Conservation (phyloP, 2,329 filamentous ascomycete species). For the Botryotinia globosa region DNA sequence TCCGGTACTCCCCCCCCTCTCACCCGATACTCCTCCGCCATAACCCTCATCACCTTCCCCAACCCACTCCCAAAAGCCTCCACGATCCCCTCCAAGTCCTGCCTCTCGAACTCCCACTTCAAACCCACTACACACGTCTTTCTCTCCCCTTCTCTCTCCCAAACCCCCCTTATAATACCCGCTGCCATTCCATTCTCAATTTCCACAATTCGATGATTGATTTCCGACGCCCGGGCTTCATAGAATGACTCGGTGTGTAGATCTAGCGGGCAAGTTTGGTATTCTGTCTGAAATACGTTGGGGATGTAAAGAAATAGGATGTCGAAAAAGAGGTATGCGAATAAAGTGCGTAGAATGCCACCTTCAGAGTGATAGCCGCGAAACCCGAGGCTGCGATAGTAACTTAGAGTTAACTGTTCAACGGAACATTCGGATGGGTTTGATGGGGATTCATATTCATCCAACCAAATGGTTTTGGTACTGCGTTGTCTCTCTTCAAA, state of each 20-base stretch:
- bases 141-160: slow-evolving; percentile 64
- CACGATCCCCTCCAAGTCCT: slow-evolving; percentile 77
- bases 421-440: slow-evolving; percentile 73
- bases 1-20: slow-evolving; percentile 88
- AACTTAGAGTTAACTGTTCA: slow-evolving; percentile 88
- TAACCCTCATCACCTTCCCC: slow-evolving; percentile 82
- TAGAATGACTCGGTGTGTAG: slow-evolving; percentile 93
- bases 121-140: slow-evolving; percentile 87
- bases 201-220: slow-evolving; percentile 80
- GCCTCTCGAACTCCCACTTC: slow-evolving; percentile 81
- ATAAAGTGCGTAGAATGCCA: slow-evolving; percentile 86
- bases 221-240: slow-evolving; percentile 78
- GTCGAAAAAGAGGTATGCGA: slow-evolving; percentile 89
- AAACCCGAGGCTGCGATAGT: slow-evolving; percentile 78
- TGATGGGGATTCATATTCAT: slow-evolving; percentile 61
- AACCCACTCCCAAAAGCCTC: slow-evolving; percentile 78
- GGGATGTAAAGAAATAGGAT: slow-evolving; percentile 89
- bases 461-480: slow-evolving; percentile 83
- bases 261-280: slow-evolving; percentile 90
- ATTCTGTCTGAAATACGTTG: slow-evolving; percentile 95
- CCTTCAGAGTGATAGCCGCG: slow-evolving; percentile 95
- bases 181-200: slow-evolving; percentile 80
- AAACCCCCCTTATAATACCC: slow-evolving; percentile 63
- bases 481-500: slow-evolving; percentile 43
- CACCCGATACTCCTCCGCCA: slow-evolving; percentile 91